These are phyloP conservation scores for Solanum corneliomulleri DNA, from an alignment of 257 asterid genomes.

Conservation along the genomic window DNA sequence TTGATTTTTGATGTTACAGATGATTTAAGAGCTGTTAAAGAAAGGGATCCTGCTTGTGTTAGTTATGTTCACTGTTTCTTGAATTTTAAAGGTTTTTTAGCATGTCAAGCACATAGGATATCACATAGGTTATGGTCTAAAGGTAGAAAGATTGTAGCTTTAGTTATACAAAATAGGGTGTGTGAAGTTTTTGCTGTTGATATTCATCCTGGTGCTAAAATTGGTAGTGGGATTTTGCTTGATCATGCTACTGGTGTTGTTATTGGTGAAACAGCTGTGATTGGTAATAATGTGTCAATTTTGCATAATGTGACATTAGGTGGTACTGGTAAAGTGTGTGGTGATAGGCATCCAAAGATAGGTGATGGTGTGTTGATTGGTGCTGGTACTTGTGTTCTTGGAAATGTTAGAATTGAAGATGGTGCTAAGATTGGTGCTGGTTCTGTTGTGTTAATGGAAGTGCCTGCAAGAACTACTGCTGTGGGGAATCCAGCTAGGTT, in stretches of 20 bases:
- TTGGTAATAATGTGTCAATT: conserved; percentile 77
- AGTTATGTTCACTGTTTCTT: conserved; percentile 72
- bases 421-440: conserved; percentile 97
- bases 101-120: conserved; percentile 67
- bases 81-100: conserved; percentile 75
- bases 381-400: conserved; percentile 86
- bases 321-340: conserved; percentile 74
- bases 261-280: conserved; percentile 75
- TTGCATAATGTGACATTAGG: conserved; percentile 88
- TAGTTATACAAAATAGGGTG: conserved; percentile 57
- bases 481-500: conserved; percentile 86
- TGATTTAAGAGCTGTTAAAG: conserved; percentile 66
- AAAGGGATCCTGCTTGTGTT: conserved; percentile 88
- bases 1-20: conserved; percentile 27
- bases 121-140: conserved; percentile 63
- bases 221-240: conserved; percentile 65
- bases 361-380: conserved; percentile 89
- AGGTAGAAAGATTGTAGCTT: conserved; percentile 43
- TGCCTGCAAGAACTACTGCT: conserved; percentile 78
- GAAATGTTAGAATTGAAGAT: conserved; percentile 63
- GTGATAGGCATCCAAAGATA: conserved; percentile 81
- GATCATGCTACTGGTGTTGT: conserved; percentile 70
- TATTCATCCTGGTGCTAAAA: conserved; percentile 81
- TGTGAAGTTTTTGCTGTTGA: conserved; percentile 83
- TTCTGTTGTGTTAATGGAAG: conserved; percentile 67